Percentiles rank a stretch among this genome's conserved stretches.
Evolutionary conservation across 192 early-diverging fungal species (phyloP).

Genomic region (Backusella luteola): DNA sequence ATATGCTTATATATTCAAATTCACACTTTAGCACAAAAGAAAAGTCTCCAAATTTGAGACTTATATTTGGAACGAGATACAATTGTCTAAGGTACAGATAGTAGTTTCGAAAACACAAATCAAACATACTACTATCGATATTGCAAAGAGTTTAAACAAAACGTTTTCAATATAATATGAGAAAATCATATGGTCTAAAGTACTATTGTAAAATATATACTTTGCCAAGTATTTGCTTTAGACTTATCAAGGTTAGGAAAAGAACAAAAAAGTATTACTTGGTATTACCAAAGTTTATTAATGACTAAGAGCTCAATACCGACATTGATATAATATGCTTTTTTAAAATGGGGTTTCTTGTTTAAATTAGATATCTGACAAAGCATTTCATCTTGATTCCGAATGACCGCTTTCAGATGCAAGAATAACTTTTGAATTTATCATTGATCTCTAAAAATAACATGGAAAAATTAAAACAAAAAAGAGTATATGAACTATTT

Average conservation of each 20-base stretch:
- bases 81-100: not conserved
- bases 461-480: no score
- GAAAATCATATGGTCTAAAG: not conserved
- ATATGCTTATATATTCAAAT: not conserved
- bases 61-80: not conserved
- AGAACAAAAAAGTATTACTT: not conserved
- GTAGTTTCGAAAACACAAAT: not conserved
- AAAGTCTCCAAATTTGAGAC: not conserved
- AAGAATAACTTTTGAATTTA: no score
- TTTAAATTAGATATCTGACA: no score
- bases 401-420: no score
- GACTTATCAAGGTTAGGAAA: not conserved
- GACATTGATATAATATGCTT: not conserved
- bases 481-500: no score
- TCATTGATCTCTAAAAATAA: no score
- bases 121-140: not conserved
- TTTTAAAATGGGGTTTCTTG: no score
- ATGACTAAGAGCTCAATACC: not conserved
- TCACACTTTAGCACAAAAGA: not conserved
- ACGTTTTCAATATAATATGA: not conserved
- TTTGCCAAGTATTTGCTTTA: not conserved
- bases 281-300: not conserved
- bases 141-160: not conserved
- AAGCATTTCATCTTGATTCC: no score
- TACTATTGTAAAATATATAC: not conserved